These are phyloP conservation scores for Starmerella bombi DNA, from an alignment of 805 yeast species.

Conservation along the genomic window DNA sequence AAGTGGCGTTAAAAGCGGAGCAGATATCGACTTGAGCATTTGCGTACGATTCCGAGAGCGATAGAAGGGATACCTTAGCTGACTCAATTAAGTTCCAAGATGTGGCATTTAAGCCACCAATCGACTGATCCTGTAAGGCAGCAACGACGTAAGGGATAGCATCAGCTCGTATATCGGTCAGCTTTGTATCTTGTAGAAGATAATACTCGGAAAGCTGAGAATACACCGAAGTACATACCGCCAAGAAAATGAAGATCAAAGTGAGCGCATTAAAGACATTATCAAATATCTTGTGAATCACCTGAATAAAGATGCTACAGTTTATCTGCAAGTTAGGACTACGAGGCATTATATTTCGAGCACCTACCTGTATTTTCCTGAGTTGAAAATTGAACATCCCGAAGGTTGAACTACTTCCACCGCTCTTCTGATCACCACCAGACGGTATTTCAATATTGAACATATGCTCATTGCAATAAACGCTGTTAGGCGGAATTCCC, in stretches of 20 bases:
- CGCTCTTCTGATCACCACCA: neutral
- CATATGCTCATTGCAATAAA: neutral
- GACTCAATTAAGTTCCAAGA: conserved; percentile 10
- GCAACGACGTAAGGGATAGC: conserved; percentile 3
- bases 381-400: no score
- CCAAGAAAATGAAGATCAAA: neutral
- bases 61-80: neutral
- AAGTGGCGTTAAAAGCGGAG: neutral
- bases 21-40: neutral
- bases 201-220: neutral
- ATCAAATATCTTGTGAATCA: neutral
- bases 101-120: conserved; percentile 12
- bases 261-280: neutral
- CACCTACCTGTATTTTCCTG: no score
- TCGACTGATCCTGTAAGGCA: conserved; percentile 1
- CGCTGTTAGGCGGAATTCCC: no score
- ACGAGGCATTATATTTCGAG: no score
- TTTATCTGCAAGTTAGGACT: neutral
- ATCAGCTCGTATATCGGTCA: neutral
- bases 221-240: neutral
- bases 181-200: neutral
- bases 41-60: neutral
- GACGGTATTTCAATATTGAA: neutral
- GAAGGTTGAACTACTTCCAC: no score
- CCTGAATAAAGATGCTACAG: neutral